Percentiles rank a stretch among this genome's conserved stretches.
Evolutionary conservation across 768 basidiomycete genomes (phyloP).

Genomic region (Boletus vermiculosoides): DNA sequence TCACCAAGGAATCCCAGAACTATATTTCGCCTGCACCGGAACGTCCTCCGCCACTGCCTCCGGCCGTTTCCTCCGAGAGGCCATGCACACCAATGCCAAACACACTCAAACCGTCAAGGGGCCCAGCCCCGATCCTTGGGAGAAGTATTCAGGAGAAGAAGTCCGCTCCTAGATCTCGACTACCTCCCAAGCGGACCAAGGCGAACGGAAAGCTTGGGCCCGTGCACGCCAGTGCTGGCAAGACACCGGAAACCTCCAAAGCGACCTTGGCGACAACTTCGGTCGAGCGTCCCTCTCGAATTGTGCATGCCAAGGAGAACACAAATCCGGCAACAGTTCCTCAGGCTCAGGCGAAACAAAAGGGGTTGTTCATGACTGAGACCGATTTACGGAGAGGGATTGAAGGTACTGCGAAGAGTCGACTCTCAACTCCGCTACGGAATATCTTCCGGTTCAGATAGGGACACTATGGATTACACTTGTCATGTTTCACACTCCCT

Average conservation of each 20-base stretch:
- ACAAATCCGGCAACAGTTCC: background rate
- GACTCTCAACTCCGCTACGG: conserved; percentile 29
- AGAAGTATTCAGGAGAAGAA: conserved; percentile 14
- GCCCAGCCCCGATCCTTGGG: background rate
- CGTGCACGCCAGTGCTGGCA: background rate
- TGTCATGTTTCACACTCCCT: conserved; percentile 11
- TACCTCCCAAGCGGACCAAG: conserved; percentile 15
- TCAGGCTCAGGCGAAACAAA: conserved; percentile 16
- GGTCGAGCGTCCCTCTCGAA: conserved; percentile 19
- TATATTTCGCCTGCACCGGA: background rate
- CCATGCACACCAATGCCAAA: conserved; percentile 11
- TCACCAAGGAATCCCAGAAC: conserved; percentile 3
- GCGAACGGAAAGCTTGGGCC: conserved; percentile 6
- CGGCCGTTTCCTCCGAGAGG: conserved; percentile 5
- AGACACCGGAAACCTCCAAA: conserved; percentile 7
- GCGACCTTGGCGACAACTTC: background rate
- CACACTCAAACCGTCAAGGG: background rate
- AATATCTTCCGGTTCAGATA: conserved; percentile 35
- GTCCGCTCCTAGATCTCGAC: conserved; percentile 10
- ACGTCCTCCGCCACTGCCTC: conserved; percentile 7
- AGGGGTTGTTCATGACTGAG: conserved; percentile 10
- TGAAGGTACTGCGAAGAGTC: conserved; percentile 26
- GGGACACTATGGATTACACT: background rate
- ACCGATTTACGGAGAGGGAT: conserved; percentile 24
- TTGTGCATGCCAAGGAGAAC: conserved; percentile 16